Evolutionary conservation across 139 green algal genomes (phyloP), one percentile per base, ranked within the genome.

Genomic region (Chlamydomonas sp.): DNA sequence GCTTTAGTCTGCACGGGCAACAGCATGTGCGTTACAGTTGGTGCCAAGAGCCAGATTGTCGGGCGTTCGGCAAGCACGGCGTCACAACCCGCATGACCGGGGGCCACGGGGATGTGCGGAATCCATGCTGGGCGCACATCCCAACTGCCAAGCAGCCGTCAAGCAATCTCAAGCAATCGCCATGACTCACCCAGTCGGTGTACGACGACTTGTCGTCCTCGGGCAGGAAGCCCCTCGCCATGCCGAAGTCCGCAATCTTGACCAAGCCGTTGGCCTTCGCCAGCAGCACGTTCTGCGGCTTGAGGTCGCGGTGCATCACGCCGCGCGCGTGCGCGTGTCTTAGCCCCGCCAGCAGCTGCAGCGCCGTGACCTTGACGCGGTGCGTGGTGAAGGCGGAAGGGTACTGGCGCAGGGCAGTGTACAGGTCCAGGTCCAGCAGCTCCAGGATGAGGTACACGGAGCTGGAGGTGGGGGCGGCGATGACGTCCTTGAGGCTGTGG

Each of bases 231-330:
- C 92, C 92, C 12, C 98, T 91, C 9, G 97, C 98, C 6, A 99
- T 89, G 15, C 98, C 98, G 94, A 99, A 99, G 92, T 99, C 98
- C 2, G 98, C 97, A 63, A 99, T 91, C 90, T 99, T 99, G 64
- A 99, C 90, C 87, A 85, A 4, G 58, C 80, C 80, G 6, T 58
- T 15, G 64, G 16, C 16, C 17, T 49, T 57, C 63, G 99, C 96
- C 16, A 99, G 96, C 16, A 99, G 93, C 16, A 99, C 92, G 91
- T 99, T 99, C 90, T 99, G 96, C 0, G 97, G 97, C 91, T 99
- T 99, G 69, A 99, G 61, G 88, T 98, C 96, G 0, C 96, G 85
- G 90, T 99, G 96, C 71, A 99, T 88, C 10, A 98, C 90, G 20
- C 93, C 78, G 87, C 95, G 90, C 6, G 92, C 73, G 91, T 98